Evolutionary conservation across 164 flowering plant species (phyloP), one percentile per base, ranked within the genome.

Genomic region (Protea cynaroides): DNA sequence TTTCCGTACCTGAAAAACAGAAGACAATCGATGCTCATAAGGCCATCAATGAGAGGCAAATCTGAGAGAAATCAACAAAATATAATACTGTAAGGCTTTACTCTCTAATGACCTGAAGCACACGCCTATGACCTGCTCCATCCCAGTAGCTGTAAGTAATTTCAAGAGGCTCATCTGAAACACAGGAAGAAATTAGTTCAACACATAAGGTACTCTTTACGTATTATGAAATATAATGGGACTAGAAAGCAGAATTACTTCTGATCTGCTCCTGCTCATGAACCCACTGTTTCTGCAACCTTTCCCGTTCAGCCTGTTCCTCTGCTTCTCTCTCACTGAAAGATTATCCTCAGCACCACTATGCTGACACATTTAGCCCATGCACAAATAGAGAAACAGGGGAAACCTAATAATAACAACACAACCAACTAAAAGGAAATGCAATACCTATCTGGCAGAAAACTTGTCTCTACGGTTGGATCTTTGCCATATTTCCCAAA

Each of bases 71-170:
- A 43, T 10, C 9, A 55, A 25, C 34, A 43, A 47, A 65, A 65
- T 17, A 22, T 12, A 63, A 52, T 37, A 51, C 58, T 9, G 9
- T 40, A 40, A 29, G 19, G 29, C 8, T 59, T n/a, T 60, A 70
- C 84, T 73, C 34, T 29, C 34, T 2, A 29, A 29, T 29, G 68
- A 53, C 98, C 91, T 91, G 97, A 69, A 89, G 71, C 59, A 79
- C 92, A 58, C 97, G 80, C 68, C 98, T 84, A 73, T 94, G 98
- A 58, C 98, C 98, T 12, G 98, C 79, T 75, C 98, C 97, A 81
- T 91, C 98, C 97, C 96, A 91, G 63, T 94, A 94, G 50, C 98
- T 94, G 74, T 94, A 94, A 68, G 98, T 94, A 56, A 94, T 94
- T 82, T 91, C 70, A 75, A 94, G 95, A 64, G 95, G 90, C 78